These are phyloP conservation scores for Nadsonia fulvescens DNA, from an alignment of 805 yeast genomes.

Conservation along the genomic window DNA sequence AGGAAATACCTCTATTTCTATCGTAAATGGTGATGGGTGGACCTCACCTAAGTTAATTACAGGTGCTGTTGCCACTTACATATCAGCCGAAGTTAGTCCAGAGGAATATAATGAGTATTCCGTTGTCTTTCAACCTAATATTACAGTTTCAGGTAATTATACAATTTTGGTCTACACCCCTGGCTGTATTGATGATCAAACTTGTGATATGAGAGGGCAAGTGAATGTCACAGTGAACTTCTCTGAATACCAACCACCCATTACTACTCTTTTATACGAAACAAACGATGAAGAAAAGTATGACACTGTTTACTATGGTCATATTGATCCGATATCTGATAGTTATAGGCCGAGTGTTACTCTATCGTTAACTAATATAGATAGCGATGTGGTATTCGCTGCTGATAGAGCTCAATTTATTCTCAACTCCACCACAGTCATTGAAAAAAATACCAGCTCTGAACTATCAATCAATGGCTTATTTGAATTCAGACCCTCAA, in stretches of 20 bases:
- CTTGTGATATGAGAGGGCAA: slow-evolving; percentile 56
- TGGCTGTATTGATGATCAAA: slow-evolving; percentile 53
- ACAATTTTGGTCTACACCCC: slow-evolving; percentile 65
- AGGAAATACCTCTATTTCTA: slow-evolving; percentile 3
- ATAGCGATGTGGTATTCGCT: too few relatives aligned
- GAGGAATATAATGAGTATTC: slow-evolving; percentile 19
- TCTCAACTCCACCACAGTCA: slow-evolving; percentile 10
- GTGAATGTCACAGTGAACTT: slow-evolving; percentile 57
- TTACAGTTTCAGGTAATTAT: slow-evolving; percentile 58
- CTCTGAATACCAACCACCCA: slow-evolving; percentile 23
- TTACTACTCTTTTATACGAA: slow-evolving; percentile 44
- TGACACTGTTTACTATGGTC: slow-evolving; percentile 60
- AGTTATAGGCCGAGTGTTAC: too few relatives aligned
- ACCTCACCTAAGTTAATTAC: slow-evolving; percentile 2
- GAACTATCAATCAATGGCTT: slow-evolving; percentile 40
- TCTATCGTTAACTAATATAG: too few relatives aligned
- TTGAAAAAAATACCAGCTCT: slow-evolving; percentile 6
- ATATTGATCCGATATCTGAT: slow-evolving; percentile 26
- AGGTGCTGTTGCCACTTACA: slow-evolving; percentile 9
- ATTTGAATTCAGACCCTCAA: slow-evolving; percentile 62
- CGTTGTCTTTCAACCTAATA: slow-evolving; percentile 45
- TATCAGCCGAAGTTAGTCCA: slow-evolving; percentile 16
- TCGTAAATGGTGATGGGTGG: too few relatives aligned
- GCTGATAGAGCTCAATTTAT: slow-evolving; percentile 46
- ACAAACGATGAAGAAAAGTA: slow-evolving; percentile 67